These are phyloP conservation scores for Diddensiella transvaalensis DNA, from an alignment of 805 yeast species.

Conservation along the genomic window DNA sequence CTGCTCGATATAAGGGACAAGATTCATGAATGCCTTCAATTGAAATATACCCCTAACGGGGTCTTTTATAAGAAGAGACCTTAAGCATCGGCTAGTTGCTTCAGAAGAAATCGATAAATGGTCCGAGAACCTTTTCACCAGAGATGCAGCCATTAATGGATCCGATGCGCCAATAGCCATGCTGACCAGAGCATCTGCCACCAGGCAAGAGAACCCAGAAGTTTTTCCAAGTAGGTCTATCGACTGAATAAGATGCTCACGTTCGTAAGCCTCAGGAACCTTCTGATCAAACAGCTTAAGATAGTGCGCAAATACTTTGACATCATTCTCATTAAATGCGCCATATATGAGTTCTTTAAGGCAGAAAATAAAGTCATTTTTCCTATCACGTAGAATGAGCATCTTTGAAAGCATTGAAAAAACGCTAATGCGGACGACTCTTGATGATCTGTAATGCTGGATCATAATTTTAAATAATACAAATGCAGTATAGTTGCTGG, in stretches of 20 bases:
- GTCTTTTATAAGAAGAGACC: conserved; percentile 11
- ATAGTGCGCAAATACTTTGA: neutral
- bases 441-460: neutral
- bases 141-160: conserved; percentile 17
- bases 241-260: neutral
- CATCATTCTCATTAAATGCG: neutral
- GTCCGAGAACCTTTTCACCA: conserved; percentile 5
- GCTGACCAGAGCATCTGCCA: conserved; percentile 9
- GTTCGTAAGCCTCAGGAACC: neutral
- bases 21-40: conserved; percentile 11
- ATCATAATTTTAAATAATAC: neutral
- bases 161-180: conserved; percentile 9
- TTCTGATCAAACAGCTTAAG: neutral
- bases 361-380: neutral
- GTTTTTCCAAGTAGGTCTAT: neutral
- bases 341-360: neutral
- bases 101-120: neutral
- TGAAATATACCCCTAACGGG: conserved; percentile 4
- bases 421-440: neutral
- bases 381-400: neutral
- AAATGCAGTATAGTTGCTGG: neutral
- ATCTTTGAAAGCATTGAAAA: conserved; percentile 5
- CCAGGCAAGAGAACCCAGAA: neutral
- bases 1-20: conserved; percentile 1
- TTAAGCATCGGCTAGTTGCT: conserved; percentile 8